Percentiles rank a stretch among this genome's conserved stretches.
Evolutionary conservation across 306 rosid genomes (phyloP).

Genomic region (Quillaja saponaria): DNA sequence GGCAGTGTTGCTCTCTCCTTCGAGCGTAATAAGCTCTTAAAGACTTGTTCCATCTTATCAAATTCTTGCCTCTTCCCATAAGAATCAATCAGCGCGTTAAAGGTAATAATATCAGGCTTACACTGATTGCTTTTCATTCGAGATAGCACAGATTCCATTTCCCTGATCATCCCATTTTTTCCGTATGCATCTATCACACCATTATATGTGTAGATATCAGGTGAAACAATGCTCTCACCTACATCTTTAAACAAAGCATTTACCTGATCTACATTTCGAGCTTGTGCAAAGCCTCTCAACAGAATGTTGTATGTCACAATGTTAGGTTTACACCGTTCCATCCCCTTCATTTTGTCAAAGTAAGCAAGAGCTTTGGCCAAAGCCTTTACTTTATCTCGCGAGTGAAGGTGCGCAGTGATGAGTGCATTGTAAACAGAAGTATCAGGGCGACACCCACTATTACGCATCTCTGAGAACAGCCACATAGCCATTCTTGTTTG

Average conservation of each 20-base stretch:
- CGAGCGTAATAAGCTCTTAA: slow-evolving; percentile 73
- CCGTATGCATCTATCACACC: slow-evolving; percentile 99
- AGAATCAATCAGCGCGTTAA: slow-evolving; percentile 78
- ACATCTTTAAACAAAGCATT: slow-evolving; percentile 77
- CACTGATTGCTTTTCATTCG: slow-evolving; percentile 72
- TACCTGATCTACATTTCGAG: slow-evolving; percentile 62
- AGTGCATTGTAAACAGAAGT: slow-evolving; percentile 89
- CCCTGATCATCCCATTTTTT: slow-evolving; percentile 80
- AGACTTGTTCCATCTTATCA: slow-evolving; percentile 94
- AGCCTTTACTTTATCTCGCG: slow-evolving; percentile 73
- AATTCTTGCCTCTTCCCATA: slow-evolving; percentile 91
- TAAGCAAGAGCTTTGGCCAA: slow-evolving; percentile 72
- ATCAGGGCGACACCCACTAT: slow-evolving; percentile 81
- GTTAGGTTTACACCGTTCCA: slow-evolving; percentile 82
- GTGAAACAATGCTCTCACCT: slow-evolving; percentile 68
- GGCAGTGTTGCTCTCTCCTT: slow-evolving; percentile 80
- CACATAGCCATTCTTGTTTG: slow-evolving; percentile 93
- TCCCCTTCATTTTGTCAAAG: slow-evolving; percentile 93
- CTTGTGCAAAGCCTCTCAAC: slow-evolving; percentile 84
- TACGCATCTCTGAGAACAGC: slow-evolving; percentile 97
- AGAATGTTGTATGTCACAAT: slow-evolving; percentile 84
- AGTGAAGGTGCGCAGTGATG: slow-evolving; percentile 84
- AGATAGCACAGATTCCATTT: slow-evolving; percentile 80
- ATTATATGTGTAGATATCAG: slow-evolving; percentile 76
- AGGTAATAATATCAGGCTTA: slow-evolving; percentile 83